Percentiles rank a stretch among this genome's conserved stretches.
Evolutionary conservation across 2,329 filamentous ascomycete species (phyloP).

Genomic region (Plectosphaerella cucumerina): DNA sequence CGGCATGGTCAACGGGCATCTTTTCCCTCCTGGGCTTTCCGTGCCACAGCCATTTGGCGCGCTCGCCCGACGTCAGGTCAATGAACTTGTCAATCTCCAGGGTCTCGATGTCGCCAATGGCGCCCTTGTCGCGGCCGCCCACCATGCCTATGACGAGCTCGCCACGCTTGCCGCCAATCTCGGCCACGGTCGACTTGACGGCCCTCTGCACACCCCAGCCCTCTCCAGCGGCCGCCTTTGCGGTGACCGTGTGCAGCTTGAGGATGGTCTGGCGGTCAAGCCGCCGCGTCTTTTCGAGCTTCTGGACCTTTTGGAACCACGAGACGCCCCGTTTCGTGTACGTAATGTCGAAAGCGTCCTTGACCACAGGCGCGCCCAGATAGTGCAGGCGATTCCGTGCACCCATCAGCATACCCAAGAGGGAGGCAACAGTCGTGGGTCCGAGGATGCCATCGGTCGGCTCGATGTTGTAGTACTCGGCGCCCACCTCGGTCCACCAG

Average conservation of each 20-base stretch:
- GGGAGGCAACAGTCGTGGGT: constrained; percentile 82
- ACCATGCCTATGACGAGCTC: constrained; percentile 97
- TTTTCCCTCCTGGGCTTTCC: constrained; percentile 73
- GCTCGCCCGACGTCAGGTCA: constrained; percentile 72
- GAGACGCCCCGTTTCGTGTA: constrained; percentile 78
- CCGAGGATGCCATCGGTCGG: constrained; percentile 90
- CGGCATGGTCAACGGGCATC: constrained; percentile 39
- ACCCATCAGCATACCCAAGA: constrained; percentile 85
- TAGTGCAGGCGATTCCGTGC: constrained; percentile 86
- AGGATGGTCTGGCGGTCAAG: constrained; percentile 82
- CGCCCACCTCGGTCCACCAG: constrained; percentile 95
- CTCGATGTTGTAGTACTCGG: constrained; percentile 87
- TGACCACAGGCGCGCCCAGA: constrained; percentile 76
- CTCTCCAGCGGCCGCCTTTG: constrained; percentile 84
- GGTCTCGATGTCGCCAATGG: constrained; percentile 90
- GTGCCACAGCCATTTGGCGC: constrained; percentile 90
- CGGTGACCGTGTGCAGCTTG: constrained; percentile 75
- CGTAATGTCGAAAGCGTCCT: constrained; percentile 87
- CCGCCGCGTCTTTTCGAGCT: constrained; percentile 71
- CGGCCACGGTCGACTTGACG: constrained; percentile 91
- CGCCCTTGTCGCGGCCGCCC: constrained; percentile 77
- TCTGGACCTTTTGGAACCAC: constrained; percentile 86
- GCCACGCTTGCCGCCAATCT: constrained; percentile 88
- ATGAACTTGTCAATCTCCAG: constrained; percentile 82
- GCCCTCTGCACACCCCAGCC: constrained; percentile 90